Evolutionary conservation across 148 eudicot species (phyloP).

Genomic region (Spergularia marina): DNA sequence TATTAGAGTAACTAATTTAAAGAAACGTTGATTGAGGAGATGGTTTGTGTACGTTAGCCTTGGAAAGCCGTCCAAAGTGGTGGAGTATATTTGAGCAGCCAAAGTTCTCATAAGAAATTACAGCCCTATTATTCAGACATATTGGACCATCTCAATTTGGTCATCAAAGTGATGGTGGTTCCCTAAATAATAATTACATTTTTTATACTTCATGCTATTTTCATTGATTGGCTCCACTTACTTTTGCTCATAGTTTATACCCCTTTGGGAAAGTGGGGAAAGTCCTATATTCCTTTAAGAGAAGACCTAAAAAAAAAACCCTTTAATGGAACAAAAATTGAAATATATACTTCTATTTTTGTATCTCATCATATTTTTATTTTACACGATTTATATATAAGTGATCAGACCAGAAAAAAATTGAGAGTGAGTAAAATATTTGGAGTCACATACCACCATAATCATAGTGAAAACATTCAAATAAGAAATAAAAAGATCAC

Average conservation of each 20-base stretch:
- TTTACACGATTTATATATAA: too few relatives aligned
- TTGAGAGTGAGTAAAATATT: too few relatives aligned
- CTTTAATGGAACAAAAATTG: too few relatives aligned
- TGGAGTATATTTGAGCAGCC: neutral
- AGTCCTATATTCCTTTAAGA: neutral
- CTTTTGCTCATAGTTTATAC: conserved; percentile 35
- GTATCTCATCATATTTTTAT: too few relatives aligned
- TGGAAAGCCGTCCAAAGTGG: conserved; percentile 27
- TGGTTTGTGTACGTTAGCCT: conserved; percentile 6
- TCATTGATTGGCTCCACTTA: conserved; percentile 16
- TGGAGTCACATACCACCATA: too few relatives aligned
- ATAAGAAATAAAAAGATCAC: neutral
- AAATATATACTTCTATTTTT: too few relatives aligned
- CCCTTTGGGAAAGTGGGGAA: conserved; percentile 42
- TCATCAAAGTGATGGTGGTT: conserved; percentile 1
- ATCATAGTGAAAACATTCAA: too few relatives aligned
- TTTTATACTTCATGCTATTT: conserved; percentile 18
- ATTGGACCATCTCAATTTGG: conserved; percentile 16
- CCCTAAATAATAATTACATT: conserved; percentile 7
- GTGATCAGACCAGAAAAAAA: too few relatives aligned
- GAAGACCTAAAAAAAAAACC: neutral
- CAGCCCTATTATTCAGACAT: neutral
- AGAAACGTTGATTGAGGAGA: conserved; percentile 14
- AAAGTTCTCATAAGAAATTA: neutral
- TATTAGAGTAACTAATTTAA: neutral